Evolutionary conservation across 73 alveolate species (phyloP), one percentile per base, ranked within the genome.

Genomic region (Durusdinium trenchii): DNA sequence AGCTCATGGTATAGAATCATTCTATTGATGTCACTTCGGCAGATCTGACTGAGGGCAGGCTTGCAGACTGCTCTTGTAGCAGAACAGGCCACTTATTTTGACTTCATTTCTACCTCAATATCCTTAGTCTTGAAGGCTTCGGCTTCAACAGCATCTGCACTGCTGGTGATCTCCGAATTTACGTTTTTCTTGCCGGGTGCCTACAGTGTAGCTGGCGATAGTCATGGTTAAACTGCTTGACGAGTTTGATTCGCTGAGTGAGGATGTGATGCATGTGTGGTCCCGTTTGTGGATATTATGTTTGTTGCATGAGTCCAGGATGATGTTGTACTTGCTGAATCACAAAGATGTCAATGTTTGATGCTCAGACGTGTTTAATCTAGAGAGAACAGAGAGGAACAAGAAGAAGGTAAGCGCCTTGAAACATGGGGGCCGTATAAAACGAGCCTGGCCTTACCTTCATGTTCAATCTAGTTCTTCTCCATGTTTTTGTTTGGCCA

Each of bases 291-390:
- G 35, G 57, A 23, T 38, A 52, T 23, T 9, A 6, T 30, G 57
- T 84, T 52, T 40, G 32, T 45, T 23, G 73, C 69, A 50, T 30
- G 52, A 28, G 48, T 71, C 71, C 10, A 90, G 96, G 96, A 90
- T 90, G 96, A 90, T 90, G 96, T 54, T 90, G 96, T 90, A 90
- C 86, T 75, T 90, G 86, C 52, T 90, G 32, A 90, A 90, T 47
- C 81, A 75, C 96, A 73, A 67, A 30, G 96, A 90, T 32, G 96
- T 90, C 60, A 90, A 90, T 90, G 96, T 30, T 42, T 50, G 46
- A 43, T 32, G 73, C 96, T 51, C 71, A 45, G 86, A 50, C 4
- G 9, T 14, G 45, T 16, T 28, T 62, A 9, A 51, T 23, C 32
- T 81, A 62, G 12, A 47, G 38, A 43, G 2, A 62, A 26, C n/a